Evolutionary conservation across 108 stramenopile genomes (phyloP), one percentile per base, ranked within the genome.

Genomic region (Aurantiochytrium sp.): DNA sequence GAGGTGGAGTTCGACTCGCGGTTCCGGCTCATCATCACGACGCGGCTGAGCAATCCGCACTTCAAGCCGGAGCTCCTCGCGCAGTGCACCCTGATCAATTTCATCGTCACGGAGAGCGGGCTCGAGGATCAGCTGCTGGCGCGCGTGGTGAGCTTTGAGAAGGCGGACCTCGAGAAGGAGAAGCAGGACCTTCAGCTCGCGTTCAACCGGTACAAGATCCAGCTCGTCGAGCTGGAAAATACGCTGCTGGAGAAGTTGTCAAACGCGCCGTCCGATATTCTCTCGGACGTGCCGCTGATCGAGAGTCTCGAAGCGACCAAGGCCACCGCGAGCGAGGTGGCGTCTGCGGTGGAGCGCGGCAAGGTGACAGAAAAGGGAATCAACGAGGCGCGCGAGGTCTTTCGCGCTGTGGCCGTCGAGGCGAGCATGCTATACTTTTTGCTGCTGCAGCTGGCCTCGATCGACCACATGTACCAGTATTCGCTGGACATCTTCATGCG

Each of bases 221-320:
- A 91, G 86, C 54, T 93, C 22, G 90, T 92, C 36, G 89, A 93
- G 87, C 55, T 94, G 30, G 94, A 94, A 89, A 93, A 94, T 59
- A 86, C 90, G 41, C 87, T 94, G n/a, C 91, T 94, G 6, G 45
- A 55, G 52, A 89, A 92, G 59, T 87, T 94, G 42, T 89, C 93
- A 24, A 91, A 93, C 39, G 93, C 94, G 4, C 89, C 59, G 24
- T 92, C 91, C 27, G 94, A 94, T 50, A 92, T 94, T n/a, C 91
- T 91, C 8, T 91, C 92, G 52, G 91, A 94, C 85, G 65, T 90
- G 53, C 90, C 89, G 4, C 89, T 94, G 50, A 93, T 94, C 34
- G 93, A 93, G 85, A 89, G 90, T 10, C 91, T 94, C 36, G 94
- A 94, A 85, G 81, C 90, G 12, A 90, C 94, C 15, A 94, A 94